Evolutionary conservation across 1,284 basidiomycete genomes (phyloP).

Genomic region (Somion occarium): DNA sequence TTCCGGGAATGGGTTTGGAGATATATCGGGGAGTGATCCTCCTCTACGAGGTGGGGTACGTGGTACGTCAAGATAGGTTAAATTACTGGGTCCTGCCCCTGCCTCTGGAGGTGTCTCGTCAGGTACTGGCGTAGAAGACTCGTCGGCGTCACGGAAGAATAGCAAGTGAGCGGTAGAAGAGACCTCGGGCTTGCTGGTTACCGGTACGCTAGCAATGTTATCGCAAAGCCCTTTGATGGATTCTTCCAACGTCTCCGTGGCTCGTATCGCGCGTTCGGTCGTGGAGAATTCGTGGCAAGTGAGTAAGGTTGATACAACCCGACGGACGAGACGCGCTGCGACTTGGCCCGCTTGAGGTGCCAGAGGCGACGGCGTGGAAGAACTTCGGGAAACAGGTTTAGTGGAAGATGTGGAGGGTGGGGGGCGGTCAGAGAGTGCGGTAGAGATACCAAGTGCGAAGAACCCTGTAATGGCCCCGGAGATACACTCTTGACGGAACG

Average conservation of each 20-base stretch:
- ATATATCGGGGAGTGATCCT: conserved; percentile 41
- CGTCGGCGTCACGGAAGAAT: conserved; percentile 12
- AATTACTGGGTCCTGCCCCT: not conserved
- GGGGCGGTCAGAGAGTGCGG: conserved; percentile 25
- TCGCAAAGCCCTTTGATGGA: conserved; percentile 68
- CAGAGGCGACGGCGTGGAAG: conserved; percentile 33
- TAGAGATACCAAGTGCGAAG: conserved; percentile 53
- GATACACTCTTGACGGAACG: conserved; percentile 89
- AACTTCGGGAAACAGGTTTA: not conserved
- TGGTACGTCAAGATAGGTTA: conserved; percentile 24
- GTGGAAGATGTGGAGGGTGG: not conserved
- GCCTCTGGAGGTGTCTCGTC: not conserved
- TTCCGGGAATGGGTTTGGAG: conserved; percentile 63
- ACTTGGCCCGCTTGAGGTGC: conserved; percentile 58
- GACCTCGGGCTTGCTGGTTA: conserved; percentile 13
- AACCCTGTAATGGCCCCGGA: conserved; percentile 85
- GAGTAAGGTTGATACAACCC: conserved; percentile 63
- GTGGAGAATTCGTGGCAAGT: conserved; percentile 77
- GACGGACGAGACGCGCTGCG: conserved; percentile 57
- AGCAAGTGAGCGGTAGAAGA: conserved; percentile 17
- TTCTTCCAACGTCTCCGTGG: conserved; percentile 66
- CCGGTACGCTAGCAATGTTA: conserved; percentile 36
- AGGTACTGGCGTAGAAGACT: not conserved
- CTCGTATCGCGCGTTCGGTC: conserved; percentile 55
- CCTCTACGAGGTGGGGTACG: conserved; percentile 40